Evolutionary conservation across 805 yeast genomes (phyloP).

Genomic region (Barnettozyma pratensis): DNA sequence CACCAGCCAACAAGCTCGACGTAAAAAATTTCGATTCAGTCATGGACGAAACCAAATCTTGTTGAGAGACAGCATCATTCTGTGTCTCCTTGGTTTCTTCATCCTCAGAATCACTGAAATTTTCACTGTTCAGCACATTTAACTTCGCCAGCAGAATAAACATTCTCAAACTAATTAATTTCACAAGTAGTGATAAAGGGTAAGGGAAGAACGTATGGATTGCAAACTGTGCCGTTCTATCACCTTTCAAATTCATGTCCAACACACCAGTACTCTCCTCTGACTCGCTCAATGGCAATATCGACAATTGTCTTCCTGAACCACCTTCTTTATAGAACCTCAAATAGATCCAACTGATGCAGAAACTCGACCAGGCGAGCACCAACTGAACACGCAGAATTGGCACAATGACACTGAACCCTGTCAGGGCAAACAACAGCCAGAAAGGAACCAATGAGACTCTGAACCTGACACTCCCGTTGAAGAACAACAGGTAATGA

Average conservation of each 20-base stretch:
- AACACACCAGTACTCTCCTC: slow-evolving; percentile 5
- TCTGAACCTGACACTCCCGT: slow-evolving; percentile 36
- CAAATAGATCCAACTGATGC: slow-evolving; percentile 35
- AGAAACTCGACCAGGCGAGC: slow-evolving; percentile 27
- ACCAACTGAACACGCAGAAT: slow-evolving; percentile 1
- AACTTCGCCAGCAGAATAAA: slow-evolving; percentile 24
- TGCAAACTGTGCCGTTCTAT: slow-evolving; percentile 23
- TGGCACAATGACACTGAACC: slow-evolving; percentile 3
- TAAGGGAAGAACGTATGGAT: slow-evolving; percentile 37
- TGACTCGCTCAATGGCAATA: slow-evolving; percentile 35
- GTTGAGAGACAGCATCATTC: slow-evolving; percentile 14
- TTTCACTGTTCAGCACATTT: slow-evolving; percentile 21
- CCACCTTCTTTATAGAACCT: slow-evolving; percentile 37
- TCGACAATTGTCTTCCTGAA: slow-evolving; percentile 38
- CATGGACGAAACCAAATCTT: slow-evolving; percentile 26
- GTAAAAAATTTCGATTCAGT: slow-evolving; percentile 34
- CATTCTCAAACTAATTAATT: slow-evolving; percentile 14
- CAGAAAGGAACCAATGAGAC: slow-evolving; percentile 25
- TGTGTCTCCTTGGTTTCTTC: slow-evolving; percentile 14
- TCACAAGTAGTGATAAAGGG: slow-evolving; percentile 31
- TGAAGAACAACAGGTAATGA: slow-evolving; percentile 44
- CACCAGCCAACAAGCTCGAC: slow-evolving; percentile 37
- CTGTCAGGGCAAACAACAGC: slow-evolving; percentile 23
- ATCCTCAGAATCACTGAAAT: slow-evolving; percentile 22
- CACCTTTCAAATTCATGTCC: slow-evolving; percentile 18